Evolutionary conservation across 805 yeast genomes (phyloP), one percentile per base, ranked within the genome.

Genomic region (Metschnikowia borealis): DNA sequence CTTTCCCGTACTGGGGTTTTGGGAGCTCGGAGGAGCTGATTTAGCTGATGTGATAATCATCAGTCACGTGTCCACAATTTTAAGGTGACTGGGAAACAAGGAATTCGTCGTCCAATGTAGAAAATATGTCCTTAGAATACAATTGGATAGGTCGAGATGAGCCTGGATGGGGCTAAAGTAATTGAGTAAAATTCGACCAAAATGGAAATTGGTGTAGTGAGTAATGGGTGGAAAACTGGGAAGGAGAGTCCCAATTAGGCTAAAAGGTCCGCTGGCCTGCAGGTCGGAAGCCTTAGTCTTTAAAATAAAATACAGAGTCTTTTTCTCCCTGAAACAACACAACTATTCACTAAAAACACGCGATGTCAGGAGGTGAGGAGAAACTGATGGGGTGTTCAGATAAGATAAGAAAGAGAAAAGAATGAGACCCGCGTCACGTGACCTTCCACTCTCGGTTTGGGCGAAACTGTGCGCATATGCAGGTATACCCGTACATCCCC

Each of bases 381-480:
- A 37, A 37, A 35, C 23, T 41, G 45, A 33, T 42, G 38, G 37
- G 45, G 34, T 31, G 31, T 21, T 41, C 48, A 53, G 56, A 53
- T 53, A 51, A 53, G 54, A 48, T 46, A 40, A 38, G 48, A 37
- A 37, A 32, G 43, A 17, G 39, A 37, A 45, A 38, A 36, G 42
- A 36, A 10, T 37, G 44, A 43, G 31, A 36, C 26, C 33, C 35
- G 45, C 44, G 44, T 49, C 51, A 49, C 45, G 49, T 49, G 51
- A 39, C 39, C 17, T 23, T 14, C 18, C 34, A 5, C 29, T 26
- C 29, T 10, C 29, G 5, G 11, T 8, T 8, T 26, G 29, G 29
- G 29, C 29, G 11, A 26, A 3, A 1, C 1, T 2, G 11, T 1
- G 4, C 21, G 21, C 5, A 26, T 8, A 26, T 8, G 29, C 29